These are phyloP conservation scores for Fusarium musae DNA, from an alignment of 2,329 filamentous ascomycete genomes.

Conservation along the genomic window DNA sequence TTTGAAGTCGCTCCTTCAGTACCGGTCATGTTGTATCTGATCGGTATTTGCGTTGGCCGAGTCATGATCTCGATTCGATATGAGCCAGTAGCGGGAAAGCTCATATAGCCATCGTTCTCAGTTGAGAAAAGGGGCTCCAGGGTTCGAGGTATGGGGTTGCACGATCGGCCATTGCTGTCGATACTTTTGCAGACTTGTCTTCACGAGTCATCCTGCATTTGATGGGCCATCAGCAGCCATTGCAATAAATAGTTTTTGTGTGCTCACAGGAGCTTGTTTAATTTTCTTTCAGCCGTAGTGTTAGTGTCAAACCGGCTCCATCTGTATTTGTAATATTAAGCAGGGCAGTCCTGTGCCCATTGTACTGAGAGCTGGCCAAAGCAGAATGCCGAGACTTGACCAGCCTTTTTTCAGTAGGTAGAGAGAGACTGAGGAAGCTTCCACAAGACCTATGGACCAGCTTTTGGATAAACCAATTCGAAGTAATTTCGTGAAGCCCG, in stretches of 20 bases:
- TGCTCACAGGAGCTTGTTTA: not conserved
- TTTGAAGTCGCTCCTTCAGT: rapidly evolving
- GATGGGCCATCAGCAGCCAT: rapidly evolving
- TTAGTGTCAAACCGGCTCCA: too few relatives aligned
- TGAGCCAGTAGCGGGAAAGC: not conserved
- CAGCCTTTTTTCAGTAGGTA: too few relatives aligned
- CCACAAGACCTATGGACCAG: too few relatives aligned
- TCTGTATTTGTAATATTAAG: too few relatives aligned
- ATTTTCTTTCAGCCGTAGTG: too few relatives aligned
- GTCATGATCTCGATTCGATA: rapidly evolving
- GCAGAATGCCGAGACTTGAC: too few relatives aligned
- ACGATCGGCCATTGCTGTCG: not conserved
- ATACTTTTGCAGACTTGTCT: not conserved
- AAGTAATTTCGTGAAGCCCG: too few relatives aligned
- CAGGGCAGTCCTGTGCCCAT: too few relatives aligned
- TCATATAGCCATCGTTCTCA: not conserved
- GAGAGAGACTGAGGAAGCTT: too few relatives aligned
- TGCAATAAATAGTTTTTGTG: rapidly evolving
- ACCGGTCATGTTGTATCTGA: rapidly evolving
- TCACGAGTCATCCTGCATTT: not conserved
- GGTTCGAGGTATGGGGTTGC: not conserved
- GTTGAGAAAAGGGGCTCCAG: not conserved
- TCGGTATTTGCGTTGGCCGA: rapidly evolving
- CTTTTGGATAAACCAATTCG: too few relatives aligned
- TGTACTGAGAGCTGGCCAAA: too few relatives aligned